Percentiles rank a stretch among this genome's conserved stretches.
Evolutionary conservation across 1,284 basidiomycete species (phyloP).

Genomic region (Phellopilus nigrolimitatus): DNA sequence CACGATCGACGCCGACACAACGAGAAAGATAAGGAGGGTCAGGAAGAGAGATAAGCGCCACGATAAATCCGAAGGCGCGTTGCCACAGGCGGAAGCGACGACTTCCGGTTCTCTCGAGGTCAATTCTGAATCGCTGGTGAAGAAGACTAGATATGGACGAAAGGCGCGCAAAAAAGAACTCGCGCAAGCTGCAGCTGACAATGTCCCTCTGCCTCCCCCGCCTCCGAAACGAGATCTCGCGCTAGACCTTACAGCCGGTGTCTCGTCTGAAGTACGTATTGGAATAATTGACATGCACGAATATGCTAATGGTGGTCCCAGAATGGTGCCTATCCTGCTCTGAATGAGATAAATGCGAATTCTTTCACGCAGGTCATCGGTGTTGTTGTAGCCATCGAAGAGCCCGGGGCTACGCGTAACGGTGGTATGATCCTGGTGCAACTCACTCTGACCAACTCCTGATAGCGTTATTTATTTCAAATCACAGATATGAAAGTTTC

Average conservation of each 20-base stretch:
- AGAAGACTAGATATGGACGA: background rate
- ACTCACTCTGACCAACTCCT: too few relatives aligned
- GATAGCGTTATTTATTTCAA: background rate
- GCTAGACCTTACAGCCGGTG: conserved; percentile 13
- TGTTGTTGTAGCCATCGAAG: background rate
- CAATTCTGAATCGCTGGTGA: background rate
- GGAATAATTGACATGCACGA: too few relatives aligned
- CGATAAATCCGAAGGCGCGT: background rate
- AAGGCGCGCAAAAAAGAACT: background rate
- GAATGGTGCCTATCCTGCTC: conserved; percentile 7
- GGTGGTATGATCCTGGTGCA: conserved; percentile 13
- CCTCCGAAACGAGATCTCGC: conserved; percentile 15
- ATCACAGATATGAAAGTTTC: conserved; percentile 9
- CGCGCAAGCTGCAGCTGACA: background rate
- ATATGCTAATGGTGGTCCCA: background rate
- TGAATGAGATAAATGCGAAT: conserved; percentile 4
- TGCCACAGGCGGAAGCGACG: background rate
- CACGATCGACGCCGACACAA: background rate
- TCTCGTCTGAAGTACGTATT: background rate
- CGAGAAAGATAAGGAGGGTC: background rate
- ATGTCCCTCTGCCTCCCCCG: background rate
- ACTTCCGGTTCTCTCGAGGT: background rate
- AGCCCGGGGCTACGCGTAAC: background rate
- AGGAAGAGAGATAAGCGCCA: conserved; percentile 16
- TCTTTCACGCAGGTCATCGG: conserved; percentile 12